Evolutionary conservation across 2,329 filamentous ascomycete genomes (phyloP).

Genomic region (Knoxdaviesia proteae): DNA sequence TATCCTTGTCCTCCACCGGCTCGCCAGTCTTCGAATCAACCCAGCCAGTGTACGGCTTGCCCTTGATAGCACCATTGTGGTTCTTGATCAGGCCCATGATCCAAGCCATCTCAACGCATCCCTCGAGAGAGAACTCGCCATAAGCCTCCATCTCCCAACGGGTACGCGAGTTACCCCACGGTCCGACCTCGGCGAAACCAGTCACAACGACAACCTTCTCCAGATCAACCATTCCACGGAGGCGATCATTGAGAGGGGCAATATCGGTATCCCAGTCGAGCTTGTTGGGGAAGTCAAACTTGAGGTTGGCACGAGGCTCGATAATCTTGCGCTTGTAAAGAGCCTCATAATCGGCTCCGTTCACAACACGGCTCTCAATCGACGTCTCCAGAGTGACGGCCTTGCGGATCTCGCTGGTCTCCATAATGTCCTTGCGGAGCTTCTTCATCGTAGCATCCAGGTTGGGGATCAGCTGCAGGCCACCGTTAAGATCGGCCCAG

Average conservation of each 20-base stretch:
- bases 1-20: slow-evolving; percentile 91
- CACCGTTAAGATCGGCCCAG: slow-evolving; percentile 92
- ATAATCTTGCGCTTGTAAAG: slow-evolving; percentile 90
- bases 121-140: slow-evolving; percentile 90
- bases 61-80: slow-evolving; percentile 89
- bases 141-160: slow-evolving; percentile 99
- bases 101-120: slow-evolving; percentile 98
- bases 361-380: slow-evolving; percentile 92
- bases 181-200: slow-evolving; percentile 86
- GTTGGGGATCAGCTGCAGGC: slow-evolving; percentile 91
- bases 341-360: slow-evolving; percentile 77
- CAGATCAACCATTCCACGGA: slow-evolving; percentile 96
- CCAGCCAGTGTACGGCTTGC: slow-evolving; percentile 91
- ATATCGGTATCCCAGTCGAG: slow-evolving; percentile 86
- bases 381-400: slow-evolving; percentile 91
- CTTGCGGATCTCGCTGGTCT: slow-evolving; percentile 80
- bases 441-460: slow-evolving; percentile 86
- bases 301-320: slow-evolving; percentile 90
- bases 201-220: slow-evolving; percentile 97
- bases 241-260: slow-evolving; percentile 65
- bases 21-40: slow-evolving; percentile 87
- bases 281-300: slow-evolving; percentile 80
- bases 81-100: slow-evolving; percentile 99
- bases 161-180: slow-evolving; percentile 96
- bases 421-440: slow-evolving; percentile 83